Base-by-base conservation (phyloP, 331 rosid species). In the Prunus yedoensis region DNA sequence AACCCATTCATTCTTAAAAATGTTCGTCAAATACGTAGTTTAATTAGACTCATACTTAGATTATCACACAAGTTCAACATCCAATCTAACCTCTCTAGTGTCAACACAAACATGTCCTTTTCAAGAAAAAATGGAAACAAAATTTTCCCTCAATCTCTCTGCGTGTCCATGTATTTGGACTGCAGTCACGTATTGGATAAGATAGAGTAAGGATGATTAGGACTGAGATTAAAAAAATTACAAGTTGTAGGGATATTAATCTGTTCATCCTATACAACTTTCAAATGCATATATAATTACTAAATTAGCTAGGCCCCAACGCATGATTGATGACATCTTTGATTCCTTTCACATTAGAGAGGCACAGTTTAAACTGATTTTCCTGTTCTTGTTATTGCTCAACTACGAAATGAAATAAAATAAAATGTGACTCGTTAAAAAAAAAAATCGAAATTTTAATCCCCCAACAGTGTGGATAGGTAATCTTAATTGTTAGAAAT, bases 261-360 rank as follows among this genome's bases (percentile, higher is more conserved):
- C 53, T 56, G 69, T 75, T 66, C 65, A 76, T 77, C 35, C 69
- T 13, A 21, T 27, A 53, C 58, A 51, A 21, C 12, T 66, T 86
- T 79, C 76, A 61, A 43, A 54, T 58, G 10, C 69, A 12, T n/a
- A 4, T 3, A n/a, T 13, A 47, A 62, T 84, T 12, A 77, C 78
- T 74, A 51, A 2, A n/a, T 30, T 64, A 43, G 10, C 66, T 78
- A 8, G 25, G n/a, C 23, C 52, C 57, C 57, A 20, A 50, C 18
- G 68, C 59, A 80, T 82, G 78, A 62, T 80, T 78, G 56, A 66
- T 66, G 81, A 68, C 81, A 78, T 59, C 12, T 73, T 47, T 68
- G 87, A 89, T 85, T 87, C 92, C 61, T 86, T 90, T 90, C 88
- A 76, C 90, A 79, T 50, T 66, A 20, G 51, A 47, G 15, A 4